A percentile compares a stretch with the other conserved stretches of the same genome.
These are phyloP conservation scores for Escovopsis sp. DNA, from an alignment of 2,329 filamentous ascomycete species.

Conservation along the genomic window DNA sequence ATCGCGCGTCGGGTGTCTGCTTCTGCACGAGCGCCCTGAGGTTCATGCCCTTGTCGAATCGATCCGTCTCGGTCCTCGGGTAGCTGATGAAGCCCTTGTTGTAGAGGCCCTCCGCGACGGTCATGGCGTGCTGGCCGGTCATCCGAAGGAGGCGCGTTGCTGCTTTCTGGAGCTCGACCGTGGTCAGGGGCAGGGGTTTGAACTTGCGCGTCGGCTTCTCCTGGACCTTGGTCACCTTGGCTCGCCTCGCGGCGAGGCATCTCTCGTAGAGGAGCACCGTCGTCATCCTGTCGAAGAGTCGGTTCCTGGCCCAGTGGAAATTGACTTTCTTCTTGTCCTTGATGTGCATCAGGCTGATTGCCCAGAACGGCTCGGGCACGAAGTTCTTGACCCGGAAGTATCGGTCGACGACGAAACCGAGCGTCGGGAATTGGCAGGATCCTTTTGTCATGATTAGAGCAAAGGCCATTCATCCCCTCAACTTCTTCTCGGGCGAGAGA, in stretches of 20 bases:
- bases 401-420: constrained; percentile 92
- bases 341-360: constrained; percentile 68
- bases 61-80: constrained; percentile 90
- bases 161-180: constrained; percentile 92
- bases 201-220: constrained; percentile 89
- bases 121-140: constrained; percentile 85
- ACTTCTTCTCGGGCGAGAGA: background rate
- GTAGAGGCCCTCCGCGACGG: constrained; percentile 72
- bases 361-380: constrained; percentile 83
- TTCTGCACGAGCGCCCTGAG: constrained; percentile 67
- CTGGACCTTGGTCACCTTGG: constrained; percentile 70
- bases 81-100: constrained; percentile 96
- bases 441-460: constrained; percentile 27
- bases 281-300: constrained; percentile 76
- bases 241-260: constrained; percentile 61
- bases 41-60: constrained; percentile 84
- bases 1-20: constrained; percentile 60
- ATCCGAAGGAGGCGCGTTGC: constrained; percentile 81
- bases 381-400: constrained; percentile 93
- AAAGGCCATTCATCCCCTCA: background rate
- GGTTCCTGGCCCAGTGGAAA: constrained; percentile 70
- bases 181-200: constrained; percentile 86
- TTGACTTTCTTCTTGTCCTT: constrained; percentile 66
- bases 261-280: constrained; percentile 74
- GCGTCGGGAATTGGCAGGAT: constrained; percentile 90